Conservation (phyloP, 768 basidiomycete species). For the Dioszegia aurantiaca region DNA sequence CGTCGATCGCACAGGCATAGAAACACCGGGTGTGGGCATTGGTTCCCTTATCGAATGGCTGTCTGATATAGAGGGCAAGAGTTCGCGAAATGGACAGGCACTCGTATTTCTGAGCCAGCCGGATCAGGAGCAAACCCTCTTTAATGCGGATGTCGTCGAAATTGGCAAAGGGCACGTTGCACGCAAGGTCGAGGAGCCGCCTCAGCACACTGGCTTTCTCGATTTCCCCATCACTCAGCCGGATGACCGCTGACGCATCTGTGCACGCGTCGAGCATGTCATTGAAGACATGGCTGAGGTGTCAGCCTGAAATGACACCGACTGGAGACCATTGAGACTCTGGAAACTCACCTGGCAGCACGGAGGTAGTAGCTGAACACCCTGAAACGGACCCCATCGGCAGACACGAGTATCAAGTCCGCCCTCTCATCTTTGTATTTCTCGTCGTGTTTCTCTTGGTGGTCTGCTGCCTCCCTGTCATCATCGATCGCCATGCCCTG, state of each 20-base stretch:
- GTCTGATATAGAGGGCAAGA: no score
- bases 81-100: not conserved
- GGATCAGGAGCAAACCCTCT: not conserved
- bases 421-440: no score
- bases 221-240: not conserved
- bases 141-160: not conserved
- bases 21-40: no score
- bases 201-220: not conserved
- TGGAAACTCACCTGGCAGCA: constrained; percentile 1
- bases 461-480: no score
- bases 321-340: no score
- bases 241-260: not conserved
- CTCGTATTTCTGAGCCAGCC: not conserved
- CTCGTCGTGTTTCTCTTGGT: no score
- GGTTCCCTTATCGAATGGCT: no score
- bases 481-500: no score
- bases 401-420: not conserved
- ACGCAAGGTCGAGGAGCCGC: not conserved
- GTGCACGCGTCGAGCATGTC: not conserved
- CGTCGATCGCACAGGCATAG: no score
- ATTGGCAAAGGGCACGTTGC: not conserved
- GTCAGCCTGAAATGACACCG: no score
- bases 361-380: not conserved
- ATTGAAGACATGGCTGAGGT: not conserved
- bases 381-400: not conserved